A percentile compares a stretch with the other conserved stretches of the same genome.
Evolutionary conservation across 1,139 yeast species (phyloP).

Genomic region (Scheffersomyces stambukii): DNA sequence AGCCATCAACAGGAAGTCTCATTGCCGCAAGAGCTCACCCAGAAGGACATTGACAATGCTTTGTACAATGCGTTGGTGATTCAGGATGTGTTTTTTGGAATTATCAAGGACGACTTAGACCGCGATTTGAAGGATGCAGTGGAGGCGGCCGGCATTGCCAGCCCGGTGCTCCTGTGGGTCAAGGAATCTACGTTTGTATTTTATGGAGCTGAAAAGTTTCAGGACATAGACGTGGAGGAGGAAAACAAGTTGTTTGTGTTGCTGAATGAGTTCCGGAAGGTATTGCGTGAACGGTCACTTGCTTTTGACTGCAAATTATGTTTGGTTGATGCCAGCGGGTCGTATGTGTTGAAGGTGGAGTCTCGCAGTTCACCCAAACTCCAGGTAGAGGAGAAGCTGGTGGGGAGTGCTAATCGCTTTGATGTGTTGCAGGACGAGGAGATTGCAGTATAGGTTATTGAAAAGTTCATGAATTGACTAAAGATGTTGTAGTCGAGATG

Average conservation of each 20-base stretch:
- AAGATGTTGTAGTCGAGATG: too few relatives aligned
- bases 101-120: constrained; percentile 36
- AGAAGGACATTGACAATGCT: constrained; percentile 19
- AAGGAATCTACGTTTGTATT: constrained; percentile 42
- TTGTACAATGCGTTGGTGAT: constrained; percentile 52
- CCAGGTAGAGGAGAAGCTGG: constrained; percentile 6
- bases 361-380: background rate
- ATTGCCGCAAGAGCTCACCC: constrained; percentile 18
- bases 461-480: too few relatives aligned
- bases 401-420: constrained; percentile 13
- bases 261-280: constrained; percentile 25
- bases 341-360: constrained; percentile 27
- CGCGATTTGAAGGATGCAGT: constrained; percentile 22
- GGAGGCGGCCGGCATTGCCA: constrained; percentile 12
- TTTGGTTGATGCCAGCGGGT: constrained; percentile 28
- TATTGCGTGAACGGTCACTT: constrained; percentile 34
- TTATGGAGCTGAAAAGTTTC: constrained; percentile 24
- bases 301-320: constrained; percentile 50
- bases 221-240: constrained; percentile 20
- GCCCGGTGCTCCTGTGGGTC: constrained; percentile 33
- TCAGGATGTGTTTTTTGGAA: constrained; percentile 51
- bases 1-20: constrained; percentile 30
- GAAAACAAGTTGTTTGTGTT: constrained; percentile 32
- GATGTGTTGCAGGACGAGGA: constrained; percentile 12
- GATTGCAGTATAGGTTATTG: constrained; percentile 2